Percentiles rank a stretch among this genome's conserved stretches.
Evolutionary conservation across 108 stramenopile species (phyloP).

Genomic region (Cyclotella choctawhatcheeana): DNA sequence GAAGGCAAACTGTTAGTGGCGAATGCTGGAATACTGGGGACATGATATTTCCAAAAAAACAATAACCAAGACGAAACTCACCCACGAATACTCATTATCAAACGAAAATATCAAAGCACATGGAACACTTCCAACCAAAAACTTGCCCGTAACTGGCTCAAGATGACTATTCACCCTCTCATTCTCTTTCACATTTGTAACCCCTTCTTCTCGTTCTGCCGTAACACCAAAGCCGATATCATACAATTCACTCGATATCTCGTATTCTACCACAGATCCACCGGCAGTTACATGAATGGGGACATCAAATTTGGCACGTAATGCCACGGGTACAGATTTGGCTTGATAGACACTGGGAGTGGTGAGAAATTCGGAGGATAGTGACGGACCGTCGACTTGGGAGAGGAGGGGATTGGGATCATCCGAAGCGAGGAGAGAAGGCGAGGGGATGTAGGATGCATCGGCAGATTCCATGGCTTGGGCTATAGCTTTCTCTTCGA

Average conservation of each 20-base stretch:
- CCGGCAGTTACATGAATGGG: conserved; percentile 83
- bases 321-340: conserved; percentile 70
- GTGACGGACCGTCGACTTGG: conserved; percentile 81
- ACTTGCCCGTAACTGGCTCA: conserved; percentile 80
- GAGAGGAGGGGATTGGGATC: conserved; percentile 59
- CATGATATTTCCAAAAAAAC: no score
- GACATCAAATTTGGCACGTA: conserved; percentile 71
- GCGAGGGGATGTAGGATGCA: conserved; percentile 67
- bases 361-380: conserved; percentile 46
- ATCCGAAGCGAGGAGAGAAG: conserved; percentile 59
- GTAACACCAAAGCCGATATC: conserved; percentile 83
- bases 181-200: conserved; percentile 82
- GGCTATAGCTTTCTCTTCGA: conserved; percentile 82
- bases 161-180: conserved; percentile 70
- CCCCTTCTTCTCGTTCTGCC: conserved; percentile 87
- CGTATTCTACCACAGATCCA: conserved; percentile 83
- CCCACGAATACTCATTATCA: conserved; percentile 88
- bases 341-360: conserved; percentile 76
- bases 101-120: conserved; percentile 79
- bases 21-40: no score
- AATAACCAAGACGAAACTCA: no score
- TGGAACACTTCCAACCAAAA: conserved; percentile 85
- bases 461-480: conserved; percentile 83
- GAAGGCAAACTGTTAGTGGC: no score
- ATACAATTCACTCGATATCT: conserved; percentile 61